These are phyloP conservation scores for Saccharum spontaneum DNA, from an alignment of 176 grass and related monocot genomes.

Conservation along the genomic window DNA sequence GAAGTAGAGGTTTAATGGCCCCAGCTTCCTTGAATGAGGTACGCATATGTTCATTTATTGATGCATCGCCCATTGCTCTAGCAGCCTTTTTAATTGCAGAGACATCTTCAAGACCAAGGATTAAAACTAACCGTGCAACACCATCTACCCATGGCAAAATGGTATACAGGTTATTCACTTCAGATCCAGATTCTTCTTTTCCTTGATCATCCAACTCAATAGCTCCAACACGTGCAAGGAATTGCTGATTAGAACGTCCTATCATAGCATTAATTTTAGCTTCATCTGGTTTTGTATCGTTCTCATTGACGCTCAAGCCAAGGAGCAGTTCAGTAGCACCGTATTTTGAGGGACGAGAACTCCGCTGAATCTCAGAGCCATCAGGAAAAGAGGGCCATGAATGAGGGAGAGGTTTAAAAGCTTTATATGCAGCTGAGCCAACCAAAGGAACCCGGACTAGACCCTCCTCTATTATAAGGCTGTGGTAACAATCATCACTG, in stretches of 20 bases:
- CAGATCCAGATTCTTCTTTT: slow-evolving; percentile 44
- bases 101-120: slow-evolving; percentile 65
- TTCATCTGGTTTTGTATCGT: slow-evolving; percentile 48
- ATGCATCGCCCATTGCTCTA: slow-evolving; percentile 61
- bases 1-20: slow-evolving; percentile 56
- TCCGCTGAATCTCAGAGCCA: slow-evolving; percentile 63
- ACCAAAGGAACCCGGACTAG: slow-evolving; percentile 63
- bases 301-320: slow-evolving; percentile 53
- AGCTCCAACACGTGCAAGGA: slow-evolving; percentile 70
- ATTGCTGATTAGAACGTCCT: slow-evolving; percentile 74
- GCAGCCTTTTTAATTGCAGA: slow-evolving; percentile 63
- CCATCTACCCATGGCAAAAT: slow-evolving; percentile 74
- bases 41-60: slow-evolving; percentile 62
- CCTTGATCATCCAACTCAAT: slow-evolving; percentile 66
- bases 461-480: slow-evolving; percentile 66
- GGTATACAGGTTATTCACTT: slow-evolving; percentile 48
- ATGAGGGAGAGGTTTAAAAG: slow-evolving; percentile 60
- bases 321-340: slow-evolving; percentile 78
- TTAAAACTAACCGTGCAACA: slow-evolving; percentile 69
- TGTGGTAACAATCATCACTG: slow-evolving; percentile 48
- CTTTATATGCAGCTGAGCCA: slow-evolving; percentile 62
- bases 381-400: slow-evolving; percentile 77
- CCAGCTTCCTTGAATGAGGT: slow-evolving; percentile 73
- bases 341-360: slow-evolving; percentile 60
- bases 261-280: slow-evolving; percentile 68